Percentiles rank a stretch among this genome's conserved stretches.
Evolutionary conservation across 2,329 filamentous ascomycete genomes (phyloP).

Genomic region (Beauveria australis): DNA sequence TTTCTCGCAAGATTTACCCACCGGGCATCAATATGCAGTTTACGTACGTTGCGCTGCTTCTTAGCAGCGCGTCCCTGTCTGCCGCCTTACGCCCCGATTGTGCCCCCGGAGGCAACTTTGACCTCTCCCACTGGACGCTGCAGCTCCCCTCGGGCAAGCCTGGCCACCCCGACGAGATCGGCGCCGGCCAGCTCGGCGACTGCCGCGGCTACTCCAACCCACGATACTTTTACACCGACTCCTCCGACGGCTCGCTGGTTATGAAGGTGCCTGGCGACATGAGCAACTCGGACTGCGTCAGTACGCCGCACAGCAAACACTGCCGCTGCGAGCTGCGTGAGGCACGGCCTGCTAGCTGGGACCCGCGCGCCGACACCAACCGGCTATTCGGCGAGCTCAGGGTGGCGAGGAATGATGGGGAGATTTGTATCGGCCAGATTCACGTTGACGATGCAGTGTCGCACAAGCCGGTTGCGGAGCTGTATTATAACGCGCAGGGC

Average conservation of each 20-base stretch:
- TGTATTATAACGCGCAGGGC: slow-evolving; percentile 29
- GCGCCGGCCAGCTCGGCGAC: slow-evolving; percentile 22
- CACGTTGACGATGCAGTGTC: slow-evolving; percentile 28
- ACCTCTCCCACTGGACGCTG: slow-evolving; percentile 26
- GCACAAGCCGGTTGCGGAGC: slow-evolving; percentile 30
- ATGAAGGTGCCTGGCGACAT: slow-evolving; percentile 31
- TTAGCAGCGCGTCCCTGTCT: not conserved
- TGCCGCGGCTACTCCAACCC: slow-evolving; percentile 27
- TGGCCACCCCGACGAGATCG: slow-evolving; percentile 16
- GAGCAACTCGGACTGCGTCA: slow-evolving; percentile 25
- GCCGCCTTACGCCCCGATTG: slow-evolving; percentile 1
- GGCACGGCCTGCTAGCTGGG: slow-evolving; percentile 23
- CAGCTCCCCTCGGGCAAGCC: slow-evolving; percentile 29
- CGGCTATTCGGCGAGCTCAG: slow-evolving; percentile 23
- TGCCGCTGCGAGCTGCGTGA: slow-evolving; percentile 36
- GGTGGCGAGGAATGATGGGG: slow-evolving; percentile 25
- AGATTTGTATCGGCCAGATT: slow-evolving; percentile 31
- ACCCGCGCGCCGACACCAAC: slow-evolving; percentile 24
- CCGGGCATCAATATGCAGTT: not conserved
- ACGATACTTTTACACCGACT: slow-evolving; percentile 28
- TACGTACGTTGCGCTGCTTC: not conserved
- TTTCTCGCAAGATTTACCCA: too few relatives aligned
- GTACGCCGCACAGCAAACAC: slow-evolving; percentile 30
- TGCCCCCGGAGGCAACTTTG: slow-evolving; percentile 24
- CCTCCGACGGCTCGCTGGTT: slow-evolving; percentile 25